Evolutionary conservation across 2,329 filamentous ascomycete genomes (phyloP), one percentile per base, ranked within the genome.

Genomic region (Hymenoscyphus salicellus): DNA sequence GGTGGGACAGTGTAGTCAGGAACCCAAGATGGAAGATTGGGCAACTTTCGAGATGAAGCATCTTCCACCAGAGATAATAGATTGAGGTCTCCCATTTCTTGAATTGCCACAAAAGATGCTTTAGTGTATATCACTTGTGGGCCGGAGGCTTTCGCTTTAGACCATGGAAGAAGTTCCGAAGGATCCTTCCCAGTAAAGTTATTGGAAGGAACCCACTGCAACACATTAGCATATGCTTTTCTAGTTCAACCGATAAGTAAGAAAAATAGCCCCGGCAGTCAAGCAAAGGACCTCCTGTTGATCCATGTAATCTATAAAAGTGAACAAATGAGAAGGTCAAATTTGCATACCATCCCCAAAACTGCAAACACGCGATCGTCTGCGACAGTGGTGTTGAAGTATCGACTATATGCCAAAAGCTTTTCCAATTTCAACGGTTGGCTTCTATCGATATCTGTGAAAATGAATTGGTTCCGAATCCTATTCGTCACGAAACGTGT

Each of bases 21-120:
- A 7, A 68, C 62, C 67, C 67, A 69, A 8, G 66, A 68, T 10
- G 67, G 67, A 16, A 62, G 20, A 8, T 46, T 62, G 17, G 57
- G 23, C 16, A 17, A 28, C 36, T 52, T 33, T 7, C 60, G 38
- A 11, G 55, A 43, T 2, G 41, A 49, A 14, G 8, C 16, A 55
- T 69, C 65, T 41, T 69, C 67, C 5, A 69, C 67, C 1, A 66
- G 56, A 10, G 67, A 69, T 26, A 69, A 63, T 23, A 66, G 58
- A 17, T 68, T 68, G 20, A 68, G 43, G 41, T 68, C 65, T 20
- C 55, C 52, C 5, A 58, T 65, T 38, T 68, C 67, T 2, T 36
- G 43, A 5, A 68, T 64, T 0, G 60, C 46, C 14, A 63, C 61
- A 33, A 62, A 56, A 2, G 61, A 46, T 0, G 65, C 67, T 55